phyloP scores from a whole-genome alignment of 2,329 filamentous ascomycete species.

The Fusarium tuaranense region DNA sequence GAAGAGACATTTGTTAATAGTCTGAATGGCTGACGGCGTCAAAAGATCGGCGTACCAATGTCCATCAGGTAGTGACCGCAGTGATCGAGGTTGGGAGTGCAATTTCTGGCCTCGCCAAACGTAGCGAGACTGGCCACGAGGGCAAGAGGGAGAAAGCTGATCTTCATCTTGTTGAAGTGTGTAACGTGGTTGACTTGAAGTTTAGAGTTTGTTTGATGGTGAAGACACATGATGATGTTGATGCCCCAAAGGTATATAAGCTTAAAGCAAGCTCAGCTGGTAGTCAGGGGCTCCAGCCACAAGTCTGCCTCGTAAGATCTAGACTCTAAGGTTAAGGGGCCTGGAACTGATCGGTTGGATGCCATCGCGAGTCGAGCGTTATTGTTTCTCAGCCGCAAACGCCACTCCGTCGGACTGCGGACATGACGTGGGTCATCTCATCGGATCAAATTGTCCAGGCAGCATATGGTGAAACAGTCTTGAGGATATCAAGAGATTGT shows the following conservation, averaged over 20 bases:
- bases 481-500: neutral
- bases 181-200: neutral
- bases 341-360: neutral
- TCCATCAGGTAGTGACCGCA: constrained; percentile 13
- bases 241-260: constrained; percentile 6
- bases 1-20: neutral
- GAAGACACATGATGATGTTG: neutral
- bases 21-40: too few relatives aligned
- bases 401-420: neutral
- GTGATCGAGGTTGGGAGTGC: constrained; percentile 17
- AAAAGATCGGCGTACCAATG: constrained; percentile 2
- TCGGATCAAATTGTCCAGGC: neutral
- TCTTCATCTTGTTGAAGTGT: constrained; percentile 10
- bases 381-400: constrained; percentile 1
- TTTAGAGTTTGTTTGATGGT: neutral
- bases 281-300: constrained; percentile 1
- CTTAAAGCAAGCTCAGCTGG: constrained; percentile 2
- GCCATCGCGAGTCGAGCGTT: neutral
- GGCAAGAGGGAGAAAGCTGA: constrained; percentile 13
- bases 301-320: neutral
- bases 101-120: constrained; percentile 21
- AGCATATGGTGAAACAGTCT: neutral
- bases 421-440: constrained; percentile 3
- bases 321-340: neutral
- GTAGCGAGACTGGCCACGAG: constrained; percentile 18